Conservation (phyloP, 768 basidiomycete species). For the Rhizopogon roseolus region DNA sequence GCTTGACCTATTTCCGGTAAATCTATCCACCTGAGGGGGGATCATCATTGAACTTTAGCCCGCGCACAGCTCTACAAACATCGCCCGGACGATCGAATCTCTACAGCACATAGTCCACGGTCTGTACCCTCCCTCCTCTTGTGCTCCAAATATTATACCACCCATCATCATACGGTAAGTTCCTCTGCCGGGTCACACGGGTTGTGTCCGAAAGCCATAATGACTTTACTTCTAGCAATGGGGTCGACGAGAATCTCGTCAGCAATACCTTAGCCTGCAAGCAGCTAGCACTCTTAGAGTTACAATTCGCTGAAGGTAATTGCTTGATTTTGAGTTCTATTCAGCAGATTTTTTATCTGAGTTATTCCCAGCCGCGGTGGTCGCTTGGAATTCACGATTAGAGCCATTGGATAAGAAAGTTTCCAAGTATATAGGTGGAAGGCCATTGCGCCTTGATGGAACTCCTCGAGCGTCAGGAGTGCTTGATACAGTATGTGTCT, state of each 20-base stretch:
- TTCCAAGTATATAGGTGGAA: constrained; percentile 66
- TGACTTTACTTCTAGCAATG: constrained; percentile 41
- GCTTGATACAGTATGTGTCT: constrained; percentile 54
- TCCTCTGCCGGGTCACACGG: neutral
- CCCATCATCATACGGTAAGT: constrained; percentile 52
- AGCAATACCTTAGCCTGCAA: constrained; percentile 69
- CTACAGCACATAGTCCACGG: constrained; percentile 72
- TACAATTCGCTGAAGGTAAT: constrained; percentile 60
- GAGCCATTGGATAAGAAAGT: constrained; percentile 58
- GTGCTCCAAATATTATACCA: constrained; percentile 39
- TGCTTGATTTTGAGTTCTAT: neutral
- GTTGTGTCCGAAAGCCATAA: neutral
- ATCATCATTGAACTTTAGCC: neutral
- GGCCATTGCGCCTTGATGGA: constrained; percentile 69
- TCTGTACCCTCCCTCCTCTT: constrained; percentile 57
- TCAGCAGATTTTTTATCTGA: constrained; percentile 3
- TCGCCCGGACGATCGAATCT: constrained; percentile 73
- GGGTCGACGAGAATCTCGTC: constrained; percentile 64
- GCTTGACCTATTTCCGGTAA: constrained; percentile 57
- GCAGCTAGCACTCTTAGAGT: constrained; percentile 55
- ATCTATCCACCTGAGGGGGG: neutral
- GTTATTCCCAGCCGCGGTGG: constrained; percentile 49
- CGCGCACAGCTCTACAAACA: constrained; percentile 57
- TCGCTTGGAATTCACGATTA: constrained; percentile 56
- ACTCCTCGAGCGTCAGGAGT: constrained; percentile 72